phyloP scores from a whole-genome alignment of 495 filamentous ascomycete species.

The Tuber melanosporum region DNA sequence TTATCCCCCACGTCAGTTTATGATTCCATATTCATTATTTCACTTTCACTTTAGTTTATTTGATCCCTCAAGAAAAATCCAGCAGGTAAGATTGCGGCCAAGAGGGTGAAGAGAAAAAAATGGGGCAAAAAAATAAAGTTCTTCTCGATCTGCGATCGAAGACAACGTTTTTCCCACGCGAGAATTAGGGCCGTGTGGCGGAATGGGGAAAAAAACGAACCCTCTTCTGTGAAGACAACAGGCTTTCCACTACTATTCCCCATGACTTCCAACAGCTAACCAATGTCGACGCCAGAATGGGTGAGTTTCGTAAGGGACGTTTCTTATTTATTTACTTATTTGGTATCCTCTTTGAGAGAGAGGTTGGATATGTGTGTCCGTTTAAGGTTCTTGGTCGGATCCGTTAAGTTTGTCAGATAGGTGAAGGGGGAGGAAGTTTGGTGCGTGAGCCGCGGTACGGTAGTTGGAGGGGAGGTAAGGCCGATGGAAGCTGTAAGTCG shows the following conservation, averaged over 20 bases:
- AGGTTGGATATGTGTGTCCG: not conserved
- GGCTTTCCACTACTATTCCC: slow-evolving; percentile 92
- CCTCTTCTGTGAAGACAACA: slow-evolving; percentile 84
- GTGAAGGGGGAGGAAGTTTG: not conserved
- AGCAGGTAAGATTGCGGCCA: slow-evolving; percentile 11
- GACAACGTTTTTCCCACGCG: slow-evolving; percentile 8
- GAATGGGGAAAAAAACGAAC: slow-evolving; percentile 51
- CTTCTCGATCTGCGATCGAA: not conserved
- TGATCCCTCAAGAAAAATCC: not conserved
- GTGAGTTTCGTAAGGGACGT: not conserved
- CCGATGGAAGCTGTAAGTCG: not conserved
- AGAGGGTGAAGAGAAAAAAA: slow-evolving; percentile 10
- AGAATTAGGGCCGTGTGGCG: not conserved
- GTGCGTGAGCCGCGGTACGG: not conserved
- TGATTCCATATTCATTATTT: slow-evolving; percentile 19
- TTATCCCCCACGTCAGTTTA: slow-evolving; percentile 19
- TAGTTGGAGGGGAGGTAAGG: not conserved
- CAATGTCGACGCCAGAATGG: slow-evolving; percentile 19
- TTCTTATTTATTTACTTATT: not conserved
- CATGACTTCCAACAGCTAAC: slow-evolving; percentile 51
- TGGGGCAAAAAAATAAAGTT: slow-evolving; percentile 8
- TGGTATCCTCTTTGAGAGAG: not conserved
- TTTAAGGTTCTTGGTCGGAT: not conserved
- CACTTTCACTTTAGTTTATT: not conserved
- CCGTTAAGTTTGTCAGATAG: not conserved